Conservation (phyloP, 1,139 yeast genomes). For the Zhuliangozyma blackwelliae region DNA sequence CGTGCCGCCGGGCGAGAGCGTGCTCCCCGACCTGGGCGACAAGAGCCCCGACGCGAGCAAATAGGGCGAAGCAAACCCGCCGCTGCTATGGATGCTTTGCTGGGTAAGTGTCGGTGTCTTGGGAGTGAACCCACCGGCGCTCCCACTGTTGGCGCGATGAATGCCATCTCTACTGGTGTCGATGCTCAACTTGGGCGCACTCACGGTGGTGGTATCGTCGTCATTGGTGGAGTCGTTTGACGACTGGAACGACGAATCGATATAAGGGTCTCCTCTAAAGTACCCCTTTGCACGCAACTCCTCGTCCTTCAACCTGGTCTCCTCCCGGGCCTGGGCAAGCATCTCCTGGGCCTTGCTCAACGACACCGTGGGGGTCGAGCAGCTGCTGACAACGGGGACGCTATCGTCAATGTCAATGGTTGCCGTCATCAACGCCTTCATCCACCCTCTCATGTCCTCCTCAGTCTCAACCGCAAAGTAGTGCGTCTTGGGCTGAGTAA, state of each 20-base stretch:
- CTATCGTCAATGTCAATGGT: constrained; percentile 94
- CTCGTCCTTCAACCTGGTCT: constrained; percentile 59
- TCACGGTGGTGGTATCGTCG: constrained; percentile 22
- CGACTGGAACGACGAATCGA: constrained; percentile 13
- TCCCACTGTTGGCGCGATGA: constrained; percentile 1
- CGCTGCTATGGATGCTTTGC: constrained; percentile 22
- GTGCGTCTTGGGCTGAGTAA: constrained; percentile 94
- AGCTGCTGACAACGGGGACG: constrained; percentile 91
- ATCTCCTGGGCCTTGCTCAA: constrained; percentile 82
- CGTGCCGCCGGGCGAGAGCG: constrained; percentile 20
- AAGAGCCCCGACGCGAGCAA: constrained; percentile 53
- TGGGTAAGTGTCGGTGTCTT: constrained; percentile 27
- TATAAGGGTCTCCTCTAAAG: constrained; percentile 16
- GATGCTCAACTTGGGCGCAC: constrained; percentile 27
- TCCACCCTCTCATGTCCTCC: constrained; percentile 94
- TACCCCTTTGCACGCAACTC: constrained; percentile 39
- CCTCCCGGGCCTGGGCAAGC: constrained; percentile 76
- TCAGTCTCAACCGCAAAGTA: constrained; percentile 90
- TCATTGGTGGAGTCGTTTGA: constrained; percentile 21
- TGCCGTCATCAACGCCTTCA: constrained; percentile 91
- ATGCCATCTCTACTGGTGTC: constrained; percentile 20
- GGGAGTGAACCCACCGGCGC: constrained; percentile 12
- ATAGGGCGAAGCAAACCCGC: constrained; percentile 62
- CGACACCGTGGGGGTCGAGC: constrained; percentile 91
- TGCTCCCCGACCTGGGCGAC: constrained; percentile 40